Conservation (phyloP, 1,284 basidiomycete species). For the Leccinum subfulvum region DNA sequence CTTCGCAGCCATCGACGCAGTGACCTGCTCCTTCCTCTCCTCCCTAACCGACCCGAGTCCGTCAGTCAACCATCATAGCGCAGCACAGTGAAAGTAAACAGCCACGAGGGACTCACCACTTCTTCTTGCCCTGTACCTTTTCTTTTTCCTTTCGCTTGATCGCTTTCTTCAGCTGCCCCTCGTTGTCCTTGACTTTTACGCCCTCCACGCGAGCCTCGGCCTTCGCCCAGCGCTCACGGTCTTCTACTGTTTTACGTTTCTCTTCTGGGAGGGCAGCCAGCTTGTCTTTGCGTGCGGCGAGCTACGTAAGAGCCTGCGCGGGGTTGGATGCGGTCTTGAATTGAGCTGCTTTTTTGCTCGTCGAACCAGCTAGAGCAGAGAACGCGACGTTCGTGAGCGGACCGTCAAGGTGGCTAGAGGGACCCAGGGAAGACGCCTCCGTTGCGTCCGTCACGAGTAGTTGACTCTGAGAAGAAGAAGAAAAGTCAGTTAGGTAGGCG, state of each 20-base stretch:
- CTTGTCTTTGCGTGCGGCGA: constrained; percentile 72
- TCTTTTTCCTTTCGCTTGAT: constrained; percentile 87
- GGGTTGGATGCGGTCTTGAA: constrained; percentile 77
- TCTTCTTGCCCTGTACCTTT: constrained; percentile 78
- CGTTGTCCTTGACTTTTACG: constrained; percentile 85
- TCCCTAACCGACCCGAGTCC: constrained; percentile 53
- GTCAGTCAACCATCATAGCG: constrained; percentile 3
- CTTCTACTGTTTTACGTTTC: constrained; percentile 73
- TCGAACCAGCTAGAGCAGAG: constrained; percentile 56
- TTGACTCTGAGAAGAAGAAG: constrained; percentile 52
- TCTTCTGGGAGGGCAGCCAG: constrained; percentile 74
- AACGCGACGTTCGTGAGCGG: constrained; percentile 68
- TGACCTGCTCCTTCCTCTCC: constrained; percentile 77
- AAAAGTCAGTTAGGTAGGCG: background rate
- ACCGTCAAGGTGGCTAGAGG: constrained; percentile 38
- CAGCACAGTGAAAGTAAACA: background rate
- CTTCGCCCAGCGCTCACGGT: constrained; percentile 84
- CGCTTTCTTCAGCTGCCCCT: constrained; percentile 81
- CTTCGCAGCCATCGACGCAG: constrained; percentile 71
- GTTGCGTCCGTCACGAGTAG: constrained; percentile 65
- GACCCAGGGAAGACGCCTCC: constrained; percentile 31
- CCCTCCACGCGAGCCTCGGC: constrained; percentile 83
- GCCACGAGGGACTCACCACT: constrained; percentile 60
- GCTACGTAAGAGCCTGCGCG: constrained; percentile 77
- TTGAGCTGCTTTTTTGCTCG: constrained; percentile 49